Conservation (phyloP, 345 rosid genomes). For the Reutealis trisperma region DNA sequence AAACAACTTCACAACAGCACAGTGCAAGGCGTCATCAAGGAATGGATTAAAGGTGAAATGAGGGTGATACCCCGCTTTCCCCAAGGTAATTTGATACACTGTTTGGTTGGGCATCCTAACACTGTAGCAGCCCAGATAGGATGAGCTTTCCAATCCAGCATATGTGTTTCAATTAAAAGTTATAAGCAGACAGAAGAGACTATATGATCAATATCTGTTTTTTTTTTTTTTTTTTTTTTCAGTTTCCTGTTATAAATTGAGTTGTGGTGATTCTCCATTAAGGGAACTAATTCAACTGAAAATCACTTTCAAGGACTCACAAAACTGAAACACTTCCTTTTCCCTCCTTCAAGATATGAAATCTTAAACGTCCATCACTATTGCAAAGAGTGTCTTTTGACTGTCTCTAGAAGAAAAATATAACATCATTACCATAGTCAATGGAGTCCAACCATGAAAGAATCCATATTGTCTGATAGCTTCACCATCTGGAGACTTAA, state of each 20-base stretch:
- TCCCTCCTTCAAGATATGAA: not conserved
- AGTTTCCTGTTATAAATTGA: not conserved
- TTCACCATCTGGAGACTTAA: conserved; percentile 96
- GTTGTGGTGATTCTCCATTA: not conserved
- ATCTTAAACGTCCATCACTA: not conserved
- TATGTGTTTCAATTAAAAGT: not conserved
- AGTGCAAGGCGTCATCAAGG: not conserved
- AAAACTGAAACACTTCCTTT: not conserved
- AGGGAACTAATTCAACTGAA: not conserved
- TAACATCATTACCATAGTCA: conserved; percentile 62
- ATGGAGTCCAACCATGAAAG: conserved; percentile 93
- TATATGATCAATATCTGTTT: not conserved
- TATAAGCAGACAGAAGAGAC: not conserved
- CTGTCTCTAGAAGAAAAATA: not conserved
- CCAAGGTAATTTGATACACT: not conserved
- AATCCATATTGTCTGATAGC: conserved; percentile 76
- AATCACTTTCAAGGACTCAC: not conserved
- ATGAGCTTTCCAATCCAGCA: not conserved
- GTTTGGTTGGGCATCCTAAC: not conserved
- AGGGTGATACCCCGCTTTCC: not conserved
- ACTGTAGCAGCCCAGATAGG: not conserved
- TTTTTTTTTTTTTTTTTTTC: not conserved
- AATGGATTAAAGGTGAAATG: not conserved
- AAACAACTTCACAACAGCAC: not conserved
- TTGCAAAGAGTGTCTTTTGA: not conserved